phyloP scores from a whole-genome alignment of 2,329 filamentous ascomycete genomes.

The Xylariomycetidae sp. region DNA sequence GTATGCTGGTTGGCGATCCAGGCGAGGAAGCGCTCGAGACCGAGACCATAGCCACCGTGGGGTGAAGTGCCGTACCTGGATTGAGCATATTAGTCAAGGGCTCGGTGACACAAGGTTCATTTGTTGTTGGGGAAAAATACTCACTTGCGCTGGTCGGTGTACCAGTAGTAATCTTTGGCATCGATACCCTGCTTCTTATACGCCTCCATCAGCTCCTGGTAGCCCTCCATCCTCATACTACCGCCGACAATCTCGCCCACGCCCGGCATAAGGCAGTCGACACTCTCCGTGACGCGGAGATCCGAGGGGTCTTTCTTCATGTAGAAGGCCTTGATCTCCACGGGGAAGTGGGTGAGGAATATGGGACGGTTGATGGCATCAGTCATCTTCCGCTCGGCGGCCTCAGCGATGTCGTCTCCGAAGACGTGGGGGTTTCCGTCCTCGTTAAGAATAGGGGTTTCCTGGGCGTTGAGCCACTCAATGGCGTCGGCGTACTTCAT shows the following conservation, averaged over 20 bases:
- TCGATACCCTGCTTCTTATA: conserved; percentile 86
- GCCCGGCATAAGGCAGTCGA: conserved; percentile 82
- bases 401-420: conserved; percentile 96
- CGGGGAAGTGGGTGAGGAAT: conserved; percentile 94
- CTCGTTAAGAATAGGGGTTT: conserved; percentile 78
- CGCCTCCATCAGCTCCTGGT: conserved; percentile 82
- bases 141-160: conserved; percentile 93
- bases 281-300: conserved; percentile 81
- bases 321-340: conserved; percentile 98
- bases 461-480: conserved; percentile 84
- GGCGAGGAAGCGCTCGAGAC: conserved; percentile 73
- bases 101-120: too few relatives aligned
- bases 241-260: conserved; percentile 97
- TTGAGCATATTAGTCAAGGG: conserved; percentile 14
- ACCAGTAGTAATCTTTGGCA: conserved; percentile 91
- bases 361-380: conserved; percentile 94
- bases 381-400: conserved; percentile 94
- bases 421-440: conserved; percentile 86
- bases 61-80: conserved; percentile 81
- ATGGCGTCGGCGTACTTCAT: conserved; percentile 96
- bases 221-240: conserved; percentile 91
- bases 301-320: conserved; percentile 88
- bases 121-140: conserved; percentile 35
- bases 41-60: conserved; percentile 90
- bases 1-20: conserved; percentile 62